These are phyloP conservation scores for Oxalis stricta DNA, from an alignment of 441 rosid species.

Conservation along the genomic window DNA sequence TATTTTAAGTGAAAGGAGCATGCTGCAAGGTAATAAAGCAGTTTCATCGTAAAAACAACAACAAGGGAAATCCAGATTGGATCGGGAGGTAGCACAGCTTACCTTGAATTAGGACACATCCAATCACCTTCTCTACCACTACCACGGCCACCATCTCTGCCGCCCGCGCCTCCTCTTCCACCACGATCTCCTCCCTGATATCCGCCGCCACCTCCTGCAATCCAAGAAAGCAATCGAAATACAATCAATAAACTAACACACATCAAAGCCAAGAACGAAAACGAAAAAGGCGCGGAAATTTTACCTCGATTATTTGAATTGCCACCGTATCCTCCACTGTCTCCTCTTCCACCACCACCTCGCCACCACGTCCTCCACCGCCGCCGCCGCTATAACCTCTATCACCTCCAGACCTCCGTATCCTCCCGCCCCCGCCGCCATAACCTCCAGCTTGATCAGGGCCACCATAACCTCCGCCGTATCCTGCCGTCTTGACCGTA, in stretches of 20 bases:
- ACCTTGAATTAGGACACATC: constrained; percentile 92
- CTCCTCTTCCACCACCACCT: background rate
- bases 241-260: background rate
- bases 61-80: too few relatives aligned
- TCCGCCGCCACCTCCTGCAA: constrained; percentile 41
- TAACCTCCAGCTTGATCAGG: constrained; percentile 15
- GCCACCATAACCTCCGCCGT: constrained; percentile 29
- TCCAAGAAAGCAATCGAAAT: constrained; percentile 8
- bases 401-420: too few relatives aligned
- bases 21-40: too few relatives aligned
- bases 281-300: too few relatives aligned
- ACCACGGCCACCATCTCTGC: constrained; percentile 67
- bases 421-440: constrained; percentile 17
- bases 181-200: constrained; percentile 81
- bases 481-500: constrained; percentile 53
- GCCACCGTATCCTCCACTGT: constrained; percentile 28
- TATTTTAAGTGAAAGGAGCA: too few relatives aligned
- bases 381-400: constrained; percentile 2
- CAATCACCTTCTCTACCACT: constrained; percentile 92
- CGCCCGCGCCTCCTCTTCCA: constrained; percentile 38
- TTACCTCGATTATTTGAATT: constrained; percentile 52
- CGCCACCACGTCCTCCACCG: background rate
- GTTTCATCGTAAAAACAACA: too few relatives aligned
- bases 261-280: background rate
- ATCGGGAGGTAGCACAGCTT: background rate